Conservation (phyloP, 2,329 filamentous ascomycete species). For the Fusarium sp. region DNA sequence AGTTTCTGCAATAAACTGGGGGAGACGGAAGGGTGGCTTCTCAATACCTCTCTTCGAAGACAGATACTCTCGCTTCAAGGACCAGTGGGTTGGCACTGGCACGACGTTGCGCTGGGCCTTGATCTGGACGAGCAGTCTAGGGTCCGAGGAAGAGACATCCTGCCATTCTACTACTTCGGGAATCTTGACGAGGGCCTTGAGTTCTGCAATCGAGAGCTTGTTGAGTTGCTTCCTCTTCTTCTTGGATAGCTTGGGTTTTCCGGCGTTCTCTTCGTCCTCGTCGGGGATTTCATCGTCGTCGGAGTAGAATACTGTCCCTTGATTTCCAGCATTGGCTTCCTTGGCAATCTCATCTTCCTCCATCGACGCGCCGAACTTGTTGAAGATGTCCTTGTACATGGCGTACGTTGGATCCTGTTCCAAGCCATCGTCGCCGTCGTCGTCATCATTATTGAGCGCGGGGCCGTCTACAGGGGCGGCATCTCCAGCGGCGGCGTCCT, state of each 20-base stretch:
- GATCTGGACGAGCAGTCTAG: slow-evolving; percentile 88
- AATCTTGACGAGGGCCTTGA: slow-evolving; percentile 89
- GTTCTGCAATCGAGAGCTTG: slow-evolving; percentile 92
- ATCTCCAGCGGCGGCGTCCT: slow-evolving; percentile 46
- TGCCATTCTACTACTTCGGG: slow-evolving; percentile 98
- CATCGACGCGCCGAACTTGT: slow-evolving; percentile 75
- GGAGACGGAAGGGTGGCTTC: slow-evolving; percentile 90
- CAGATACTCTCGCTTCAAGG: slow-evolving; percentile 93
- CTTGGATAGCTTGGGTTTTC: slow-evolving; percentile 81
- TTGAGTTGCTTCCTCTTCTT: slow-evolving; percentile 93
- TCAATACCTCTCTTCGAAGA: slow-evolving; percentile 97
- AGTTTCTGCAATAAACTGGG: slow-evolving; percentile 96
- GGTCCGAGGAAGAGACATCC: slow-evolving; percentile 90
- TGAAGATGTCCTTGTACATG: slow-evolving; percentile 84
- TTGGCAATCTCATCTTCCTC: slow-evolving; percentile 71
- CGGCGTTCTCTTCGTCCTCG: slow-evolving; percentile 76
- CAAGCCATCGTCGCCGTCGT: slow-evolving; percentile 55
- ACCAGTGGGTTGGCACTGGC: slow-evolving; percentile 93
- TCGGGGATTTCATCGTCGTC: slow-evolving; percentile 88
- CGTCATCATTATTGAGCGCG: slow-evolving; percentile 63
- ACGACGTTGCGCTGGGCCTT: slow-evolving; percentile 96
- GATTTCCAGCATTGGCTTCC: slow-evolving; percentile 74
- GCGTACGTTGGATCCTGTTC: slow-evolving; percentile 81
- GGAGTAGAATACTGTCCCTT: slow-evolving; percentile 84
- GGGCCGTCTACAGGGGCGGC: slow-evolving; percentile 57